Conservation (phyloP, 2,329 filamentous ascomycete genomes). For the Fusarium neocosmosporiellum region DNA sequence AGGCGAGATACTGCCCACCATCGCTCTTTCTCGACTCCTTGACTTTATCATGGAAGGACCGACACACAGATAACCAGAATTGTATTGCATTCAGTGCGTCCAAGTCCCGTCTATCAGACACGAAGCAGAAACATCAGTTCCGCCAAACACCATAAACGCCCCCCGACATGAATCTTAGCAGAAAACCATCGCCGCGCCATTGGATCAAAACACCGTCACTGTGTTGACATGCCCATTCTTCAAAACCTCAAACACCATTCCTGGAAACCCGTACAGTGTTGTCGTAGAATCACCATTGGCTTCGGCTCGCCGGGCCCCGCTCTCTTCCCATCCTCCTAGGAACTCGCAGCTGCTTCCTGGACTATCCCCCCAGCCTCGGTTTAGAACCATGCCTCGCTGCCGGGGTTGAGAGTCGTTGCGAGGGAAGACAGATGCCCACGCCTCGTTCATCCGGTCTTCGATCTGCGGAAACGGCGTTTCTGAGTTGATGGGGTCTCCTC, state of each 20-base stretch:
- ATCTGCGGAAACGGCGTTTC: slow-evolving; percentile 83
- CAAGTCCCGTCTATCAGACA: slow-evolving; percentile 4
- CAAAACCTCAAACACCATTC: slow-evolving; percentile 93
- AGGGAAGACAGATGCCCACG: slow-evolving; percentile 76
- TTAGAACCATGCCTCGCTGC: slow-evolving; percentile 85
- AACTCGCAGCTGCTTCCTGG: slow-evolving; percentile 90
- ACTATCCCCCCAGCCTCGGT: slow-evolving; percentile 90
- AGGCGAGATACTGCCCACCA: background rate
- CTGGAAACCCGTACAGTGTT: slow-evolving; percentile 92
- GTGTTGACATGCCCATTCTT: slow-evolving; percentile 92
- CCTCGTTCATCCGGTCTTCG: slow-evolving; percentile 73
- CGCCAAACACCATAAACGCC: slow-evolving; percentile 33
- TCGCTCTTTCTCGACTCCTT: background rate
- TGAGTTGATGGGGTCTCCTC: slow-evolving; percentile 68
- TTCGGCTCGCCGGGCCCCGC: slow-evolving; percentile 65
- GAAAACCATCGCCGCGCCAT: background rate
- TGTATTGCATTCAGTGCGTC: background rate
- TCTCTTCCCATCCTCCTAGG: slow-evolving; percentile 88
- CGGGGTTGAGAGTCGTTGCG: slow-evolving; percentile 62
- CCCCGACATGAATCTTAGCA: background rate
- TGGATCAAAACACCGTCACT: slow-evolving; percentile 81
- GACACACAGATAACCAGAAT: background rate
- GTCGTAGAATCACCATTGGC: slow-evolving; percentile 72
- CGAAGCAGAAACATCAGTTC: slow-evolving; percentile 2
- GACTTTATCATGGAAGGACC: background rate